These are phyloP conservation scores for Geosmithia morbida DNA, from an alignment of 2,329 filamentous ascomycete genomes.

Conservation along the genomic window DNA sequence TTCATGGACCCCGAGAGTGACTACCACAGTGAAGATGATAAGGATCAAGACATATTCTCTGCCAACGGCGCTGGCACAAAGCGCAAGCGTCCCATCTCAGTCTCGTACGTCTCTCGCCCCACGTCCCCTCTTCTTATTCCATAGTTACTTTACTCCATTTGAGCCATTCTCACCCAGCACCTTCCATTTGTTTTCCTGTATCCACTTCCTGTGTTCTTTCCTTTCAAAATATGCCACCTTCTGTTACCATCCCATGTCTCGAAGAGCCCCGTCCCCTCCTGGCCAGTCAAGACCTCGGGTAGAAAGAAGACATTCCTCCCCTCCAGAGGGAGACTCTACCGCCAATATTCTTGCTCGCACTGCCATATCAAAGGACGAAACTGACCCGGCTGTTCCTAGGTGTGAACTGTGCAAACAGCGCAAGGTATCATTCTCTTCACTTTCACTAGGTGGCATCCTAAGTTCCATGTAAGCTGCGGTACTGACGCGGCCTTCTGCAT, in stretches of 20 bases:
- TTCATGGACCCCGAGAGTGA: constrained; percentile 29
- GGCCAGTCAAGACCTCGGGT: neutral
- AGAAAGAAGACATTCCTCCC: neutral
- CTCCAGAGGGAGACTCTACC: neutral
- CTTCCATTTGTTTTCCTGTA: no score
- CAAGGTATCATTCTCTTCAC: constrained; percentile 38
- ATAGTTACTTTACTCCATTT: constrained; percentile 1
- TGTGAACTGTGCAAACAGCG: constrained; percentile 70
- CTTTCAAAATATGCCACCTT: no score
- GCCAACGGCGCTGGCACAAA: constrained; percentile 29
- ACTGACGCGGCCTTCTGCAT: neutral
- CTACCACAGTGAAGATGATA: constrained; percentile 31
- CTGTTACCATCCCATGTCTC: neutral
- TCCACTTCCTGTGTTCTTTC: no score
- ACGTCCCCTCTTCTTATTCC: neutral
- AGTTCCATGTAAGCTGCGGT: no score
- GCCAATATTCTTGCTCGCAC: neutral
- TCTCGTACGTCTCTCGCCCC: constrained; percentile 30
- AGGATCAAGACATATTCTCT: constrained; percentile 17
- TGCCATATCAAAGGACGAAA: constrained; percentile 8
- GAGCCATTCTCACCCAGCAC: neutral
- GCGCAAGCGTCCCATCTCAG: constrained; percentile 45
- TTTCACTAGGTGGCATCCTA: neutral
- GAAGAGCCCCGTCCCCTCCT: neutral
- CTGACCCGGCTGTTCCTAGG: constrained; percentile 29